Conservation (phyloP, 1,284 basidiomycete species). For the Rhodotorula sp. region DNA sequence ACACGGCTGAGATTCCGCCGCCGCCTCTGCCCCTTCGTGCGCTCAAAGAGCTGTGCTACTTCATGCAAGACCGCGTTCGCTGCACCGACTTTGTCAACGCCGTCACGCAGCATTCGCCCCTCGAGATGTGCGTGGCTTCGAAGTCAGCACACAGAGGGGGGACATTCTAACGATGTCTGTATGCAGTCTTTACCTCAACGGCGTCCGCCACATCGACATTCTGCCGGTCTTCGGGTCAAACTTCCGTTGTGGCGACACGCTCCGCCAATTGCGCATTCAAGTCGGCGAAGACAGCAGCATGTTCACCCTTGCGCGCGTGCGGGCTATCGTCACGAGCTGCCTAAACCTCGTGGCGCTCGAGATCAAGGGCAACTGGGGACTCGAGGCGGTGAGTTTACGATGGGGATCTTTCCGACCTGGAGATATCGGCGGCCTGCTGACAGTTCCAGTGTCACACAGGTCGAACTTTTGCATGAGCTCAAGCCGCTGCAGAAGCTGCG, state of each 20-base stretch:
- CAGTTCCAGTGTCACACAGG: background rate
- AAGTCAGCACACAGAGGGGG: background rate
- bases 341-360: background rate
- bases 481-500: background rate
- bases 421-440: background rate
- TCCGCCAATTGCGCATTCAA: background rate
- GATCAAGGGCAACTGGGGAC: background rate
- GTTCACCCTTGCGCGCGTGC: background rate
- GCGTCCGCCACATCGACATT: background rate
- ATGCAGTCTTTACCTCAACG: constrained; percentile 3
- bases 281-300: background rate
- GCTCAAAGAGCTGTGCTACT: constrained; percentile 9
- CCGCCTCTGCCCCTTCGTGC: background rate
- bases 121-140: background rate
- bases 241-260: background rate
- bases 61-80: background rate
- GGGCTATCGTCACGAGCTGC: background rate
- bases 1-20: background rate
- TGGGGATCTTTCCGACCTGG: too few species aligned
- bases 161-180: too few species aligned
- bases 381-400: background rate
- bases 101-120: background rate
- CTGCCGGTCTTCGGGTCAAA: background rate
- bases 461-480: background rate
- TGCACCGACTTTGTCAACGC: background rate